Percentiles rank a stretch among this genome's conserved stretches.
These are phyloP conservation scores for Fusarium subtropicale DNA, from an alignment of 2,329 filamentous ascomycete genomes.

Conservation along the genomic window DNA sequence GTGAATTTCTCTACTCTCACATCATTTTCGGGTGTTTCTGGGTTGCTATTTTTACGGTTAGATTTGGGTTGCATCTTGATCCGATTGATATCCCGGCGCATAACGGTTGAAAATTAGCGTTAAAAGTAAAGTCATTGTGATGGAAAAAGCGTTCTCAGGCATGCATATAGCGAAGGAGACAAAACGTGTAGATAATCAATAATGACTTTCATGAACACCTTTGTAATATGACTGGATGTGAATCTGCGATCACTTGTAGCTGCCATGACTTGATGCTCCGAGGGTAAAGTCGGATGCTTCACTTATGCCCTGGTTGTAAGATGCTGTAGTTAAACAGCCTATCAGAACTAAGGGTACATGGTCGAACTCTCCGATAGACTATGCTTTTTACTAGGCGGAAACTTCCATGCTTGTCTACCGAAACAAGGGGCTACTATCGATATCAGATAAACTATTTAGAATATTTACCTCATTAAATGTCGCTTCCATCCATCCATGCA, in stretches of 20 bases:
- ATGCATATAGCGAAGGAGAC: slow-evolving; percentile 39
- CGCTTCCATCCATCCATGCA: neutral
- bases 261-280: neutral
- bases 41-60: slow-evolving; percentile 10
- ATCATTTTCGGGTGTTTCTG: slow-evolving; percentile 31
- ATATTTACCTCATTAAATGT: slow-evolving; percentile 1
- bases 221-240: neutral
- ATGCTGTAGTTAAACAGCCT: neutral
- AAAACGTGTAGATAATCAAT: slow-evolving; percentile 42
- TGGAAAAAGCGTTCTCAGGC: slow-evolving; percentile 42
- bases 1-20: slow-evolving; percentile 45
- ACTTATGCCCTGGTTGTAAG: neutral
- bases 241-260: neutral
- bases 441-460: slow-evolving; percentile 19
- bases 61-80: slow-evolving; percentile 41
- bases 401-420: slow-evolving; percentile 7
- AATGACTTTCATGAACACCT: slow-evolving; percentile 35
- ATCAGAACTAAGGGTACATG: slow-evolving; percentile 9
- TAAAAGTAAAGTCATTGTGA: slow-evolving; percentile 48
- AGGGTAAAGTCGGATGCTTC: neutral
- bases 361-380: slow-evolving; percentile 7
- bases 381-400: slow-evolving; percentile 5
- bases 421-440: slow-evolving; percentile 2
- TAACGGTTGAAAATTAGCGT: slow-evolving; percentile 44
- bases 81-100: slow-evolving; percentile 46